A percentile compares a stretch with the other conserved stretches of the same genome.
Conservation (phyloP, 78 protist genomes). For the Dictyostelium purpureum region DNA sequence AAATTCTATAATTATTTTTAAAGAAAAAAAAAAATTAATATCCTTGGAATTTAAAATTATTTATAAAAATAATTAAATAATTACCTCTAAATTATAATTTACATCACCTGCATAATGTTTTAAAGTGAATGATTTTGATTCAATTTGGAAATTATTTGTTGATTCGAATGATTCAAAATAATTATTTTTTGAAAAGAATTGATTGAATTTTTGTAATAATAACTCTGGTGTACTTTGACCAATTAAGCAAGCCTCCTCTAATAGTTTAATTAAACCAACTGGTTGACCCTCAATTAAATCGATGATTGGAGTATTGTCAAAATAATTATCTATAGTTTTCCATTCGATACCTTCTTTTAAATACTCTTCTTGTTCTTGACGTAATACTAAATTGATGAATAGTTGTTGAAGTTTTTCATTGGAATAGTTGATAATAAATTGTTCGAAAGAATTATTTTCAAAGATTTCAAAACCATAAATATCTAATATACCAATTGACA, state of each 20-base stretch:
- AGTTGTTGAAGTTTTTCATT: constrained; percentile 97
- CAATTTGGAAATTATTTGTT: background rate
- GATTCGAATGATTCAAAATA: constrained; percentile 41
- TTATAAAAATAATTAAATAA: background rate
- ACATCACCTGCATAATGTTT: constrained; percentile 96
- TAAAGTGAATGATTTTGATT: constrained; percentile 15
- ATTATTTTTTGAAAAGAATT: constrained; percentile 34
- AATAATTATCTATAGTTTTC: constrained; percentile 86
- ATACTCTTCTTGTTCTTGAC: constrained; percentile 95
- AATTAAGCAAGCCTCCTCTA: constrained; percentile 45
- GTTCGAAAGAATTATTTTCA: constrained; percentile 94
- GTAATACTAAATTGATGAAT: constrained; percentile 91
- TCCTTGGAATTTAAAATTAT: background rate
- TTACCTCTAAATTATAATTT: constrained; percentile 53
- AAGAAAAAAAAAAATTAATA: background rate
- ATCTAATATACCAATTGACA: constrained; percentile 91
- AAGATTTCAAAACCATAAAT: constrained; percentile 96
- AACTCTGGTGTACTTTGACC: constrained; percentile 35
- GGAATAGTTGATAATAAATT: constrained; percentile 96
- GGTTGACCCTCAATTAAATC: constrained; percentile 85
- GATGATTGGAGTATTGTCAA: constrained; percentile 87
- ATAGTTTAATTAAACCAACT: constrained; percentile 23
- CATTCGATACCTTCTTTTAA: constrained; percentile 89
- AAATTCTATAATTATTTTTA: constrained; percentile 70
- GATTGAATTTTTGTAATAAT: constrained; percentile 5